phyloP scores from a whole-genome alignment of 768 basidiomycete species.

The Mycena rosella region DNA sequence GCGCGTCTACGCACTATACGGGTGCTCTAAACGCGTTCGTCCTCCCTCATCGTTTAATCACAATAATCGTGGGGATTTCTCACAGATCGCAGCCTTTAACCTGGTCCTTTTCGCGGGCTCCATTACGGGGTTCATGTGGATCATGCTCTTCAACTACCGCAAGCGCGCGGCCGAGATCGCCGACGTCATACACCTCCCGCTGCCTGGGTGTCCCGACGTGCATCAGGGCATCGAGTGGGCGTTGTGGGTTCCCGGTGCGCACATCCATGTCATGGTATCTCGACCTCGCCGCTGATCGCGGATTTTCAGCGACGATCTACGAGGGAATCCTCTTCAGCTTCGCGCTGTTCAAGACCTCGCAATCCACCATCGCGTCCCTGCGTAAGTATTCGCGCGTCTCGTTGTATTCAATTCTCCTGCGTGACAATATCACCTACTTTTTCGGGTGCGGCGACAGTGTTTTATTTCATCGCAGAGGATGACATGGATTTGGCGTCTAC shows the following conservation, averaged over 20 bases:
- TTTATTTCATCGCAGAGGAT: neutral
- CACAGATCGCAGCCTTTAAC: conserved; percentile 55
- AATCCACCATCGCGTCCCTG: conserved; percentile 41
- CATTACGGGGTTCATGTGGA: conserved; percentile 56
- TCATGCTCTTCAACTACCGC: conserved; percentile 54
- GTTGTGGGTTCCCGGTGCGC: conserved; percentile 58
- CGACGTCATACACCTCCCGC: conserved; percentile 49
- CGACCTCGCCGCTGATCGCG: neutral
- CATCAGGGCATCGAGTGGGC: conserved; percentile 59
- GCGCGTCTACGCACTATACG: conserved; percentile 58
- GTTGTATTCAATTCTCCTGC: conserved; percentile 52
- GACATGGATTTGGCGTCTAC: neutral
- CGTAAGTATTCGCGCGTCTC: conserved; percentile 43
- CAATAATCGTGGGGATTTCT: neutral
- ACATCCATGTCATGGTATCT: neutral
- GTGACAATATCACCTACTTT: conserved; percentile 61
- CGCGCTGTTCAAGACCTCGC: conserved; percentile 51
- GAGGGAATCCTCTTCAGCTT: conserved; percentile 58
- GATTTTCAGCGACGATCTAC: conserved; percentile 50
- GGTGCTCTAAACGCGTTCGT: conserved; percentile 54
- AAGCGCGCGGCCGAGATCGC: conserved; percentile 52
- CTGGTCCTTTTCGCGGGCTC: conserved; percentile 54
- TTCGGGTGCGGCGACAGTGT: conserved; percentile 47
- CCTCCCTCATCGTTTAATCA: neutral
- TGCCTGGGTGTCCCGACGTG: conserved; percentile 57